phyloP scores from a whole-genome alignment of 345 rosid genomes.

The Eucalyptus urophylla region DNA sequence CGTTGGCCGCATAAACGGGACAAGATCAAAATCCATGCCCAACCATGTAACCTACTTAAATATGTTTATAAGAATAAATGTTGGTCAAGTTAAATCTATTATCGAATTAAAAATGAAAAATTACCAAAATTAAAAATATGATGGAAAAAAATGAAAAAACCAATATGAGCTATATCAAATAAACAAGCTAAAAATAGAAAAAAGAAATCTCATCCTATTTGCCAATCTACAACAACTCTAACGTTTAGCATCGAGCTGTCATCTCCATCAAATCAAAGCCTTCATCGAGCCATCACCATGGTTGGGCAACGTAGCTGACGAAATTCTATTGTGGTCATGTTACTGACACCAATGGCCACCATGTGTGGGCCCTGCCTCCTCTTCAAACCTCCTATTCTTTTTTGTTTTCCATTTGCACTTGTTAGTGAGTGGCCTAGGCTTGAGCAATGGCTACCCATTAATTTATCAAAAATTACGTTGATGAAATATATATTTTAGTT shows the following conservation, averaged over 20 bases:
- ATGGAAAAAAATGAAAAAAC: neutral
- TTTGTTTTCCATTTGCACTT: neutral
- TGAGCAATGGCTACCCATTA: neutral
- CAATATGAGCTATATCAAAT: neutral
- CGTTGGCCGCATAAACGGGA: fast-evolving
- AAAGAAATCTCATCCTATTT: neutral
- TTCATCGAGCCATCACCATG: neutral
- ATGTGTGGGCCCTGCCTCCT: no score
- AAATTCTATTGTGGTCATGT: no score
- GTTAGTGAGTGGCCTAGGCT: neutral
- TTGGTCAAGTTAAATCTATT: neutral
- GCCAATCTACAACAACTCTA: neutral
- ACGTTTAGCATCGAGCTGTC: neutral
- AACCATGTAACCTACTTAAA: neutral
- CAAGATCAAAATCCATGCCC: neutral
- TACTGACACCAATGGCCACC: no score
- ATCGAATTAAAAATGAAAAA: neutral
- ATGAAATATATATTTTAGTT: neutral
- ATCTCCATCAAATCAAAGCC: neutral
- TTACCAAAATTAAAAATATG: neutral
- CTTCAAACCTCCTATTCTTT: no score
- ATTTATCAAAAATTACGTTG: neutral
- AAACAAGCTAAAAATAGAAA: neutral
- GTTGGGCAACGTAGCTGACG: no score
- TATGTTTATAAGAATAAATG: neutral